phyloP scores from a whole-genome alignment of 257 asterid species.

The Coffea eugenioides region DNA sequence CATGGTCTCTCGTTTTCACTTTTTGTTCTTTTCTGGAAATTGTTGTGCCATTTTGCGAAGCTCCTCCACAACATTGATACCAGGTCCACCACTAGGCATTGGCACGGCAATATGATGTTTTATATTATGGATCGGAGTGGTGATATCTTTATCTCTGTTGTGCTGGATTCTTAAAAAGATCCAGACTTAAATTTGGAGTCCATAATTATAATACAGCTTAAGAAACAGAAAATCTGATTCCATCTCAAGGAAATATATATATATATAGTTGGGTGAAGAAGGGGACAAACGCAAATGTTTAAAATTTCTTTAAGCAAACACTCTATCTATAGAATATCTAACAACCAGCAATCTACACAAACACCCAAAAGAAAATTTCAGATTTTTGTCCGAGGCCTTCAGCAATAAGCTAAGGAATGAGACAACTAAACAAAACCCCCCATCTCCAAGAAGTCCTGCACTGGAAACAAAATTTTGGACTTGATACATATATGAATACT shows the following conservation, averaged over 20 bases:
- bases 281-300: not conserved
- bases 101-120: not conserved
- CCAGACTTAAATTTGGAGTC: not conserved
- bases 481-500: not conserved
- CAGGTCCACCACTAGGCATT: conserved; percentile 12
- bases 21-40: conserved; percentile 26
- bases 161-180: not conserved
- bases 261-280: no score
- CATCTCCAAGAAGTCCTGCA: not conserved
- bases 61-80: conserved; percentile 18
- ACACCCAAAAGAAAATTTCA: not conserved
- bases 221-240: not conserved
- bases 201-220: not conserved
- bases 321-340: not conserved
- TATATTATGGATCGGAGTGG: conserved; percentile 1
- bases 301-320: not conserved
- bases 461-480: not conserved
- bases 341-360: not conserved
- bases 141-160: not conserved
- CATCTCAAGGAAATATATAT: no score
- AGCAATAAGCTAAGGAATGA: not conserved
- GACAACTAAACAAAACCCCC: not conserved
- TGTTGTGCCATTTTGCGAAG: conserved; percentile 20
- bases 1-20: conserved; percentile 11
- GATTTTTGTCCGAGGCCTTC: no score